These are phyloP conservation scores for Diplocarpon rosae DNA, from an alignment of 2,329 filamentous ascomycete genomes.

Conservation along the genomic window DNA sequence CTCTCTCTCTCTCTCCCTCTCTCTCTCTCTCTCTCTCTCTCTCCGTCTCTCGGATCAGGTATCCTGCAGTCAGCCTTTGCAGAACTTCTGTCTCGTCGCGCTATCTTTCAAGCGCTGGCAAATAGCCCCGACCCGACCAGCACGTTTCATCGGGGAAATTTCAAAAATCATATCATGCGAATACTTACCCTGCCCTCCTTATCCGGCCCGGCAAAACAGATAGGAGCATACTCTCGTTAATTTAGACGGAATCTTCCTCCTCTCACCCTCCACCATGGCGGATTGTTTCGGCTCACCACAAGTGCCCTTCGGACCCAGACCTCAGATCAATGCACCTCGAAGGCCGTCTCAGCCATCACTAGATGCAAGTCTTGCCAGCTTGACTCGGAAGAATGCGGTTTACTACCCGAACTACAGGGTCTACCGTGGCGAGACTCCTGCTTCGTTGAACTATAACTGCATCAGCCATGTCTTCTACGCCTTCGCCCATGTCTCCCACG, in stretches of 20 bases:
- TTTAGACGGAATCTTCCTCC: not conserved
- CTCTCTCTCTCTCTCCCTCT: too few species aligned
- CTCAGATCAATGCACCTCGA: constrained; percentile 14
- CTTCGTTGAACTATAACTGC: constrained; percentile 61
- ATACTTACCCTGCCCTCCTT: not conserved
- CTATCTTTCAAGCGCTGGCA: not conserved
- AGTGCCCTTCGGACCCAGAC: constrained; percentile 21
- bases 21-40: too few species aligned
- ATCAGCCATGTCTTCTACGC: constrained; percentile 78
- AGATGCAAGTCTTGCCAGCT: constrained; percentile 27
- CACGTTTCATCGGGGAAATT: not conserved
- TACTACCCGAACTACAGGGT: constrained; percentile 77
- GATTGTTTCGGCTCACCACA: constrained; percentile 18
- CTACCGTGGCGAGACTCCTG: constrained; percentile 63
- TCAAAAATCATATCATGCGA: constrained; percentile 5
- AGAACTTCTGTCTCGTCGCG: too few species aligned
- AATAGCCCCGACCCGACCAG: not conserved
- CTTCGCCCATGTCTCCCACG: constrained; percentile 61
- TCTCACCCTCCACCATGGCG: constrained; percentile 14
- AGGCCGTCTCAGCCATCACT: constrained; percentile 25
- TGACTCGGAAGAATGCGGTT: constrained; percentile 61
- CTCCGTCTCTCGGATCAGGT: too few species aligned
- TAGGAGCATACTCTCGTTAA: too few species aligned
- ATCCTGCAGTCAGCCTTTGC: too few species aligned
- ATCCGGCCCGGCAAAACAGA: not conserved